Percentiles rank a stretch among this genome's conserved stretches.
Evolutionary conservation across 768 basidiomycete genomes (phyloP).

Genomic region (Agaricus blazei): DNA sequence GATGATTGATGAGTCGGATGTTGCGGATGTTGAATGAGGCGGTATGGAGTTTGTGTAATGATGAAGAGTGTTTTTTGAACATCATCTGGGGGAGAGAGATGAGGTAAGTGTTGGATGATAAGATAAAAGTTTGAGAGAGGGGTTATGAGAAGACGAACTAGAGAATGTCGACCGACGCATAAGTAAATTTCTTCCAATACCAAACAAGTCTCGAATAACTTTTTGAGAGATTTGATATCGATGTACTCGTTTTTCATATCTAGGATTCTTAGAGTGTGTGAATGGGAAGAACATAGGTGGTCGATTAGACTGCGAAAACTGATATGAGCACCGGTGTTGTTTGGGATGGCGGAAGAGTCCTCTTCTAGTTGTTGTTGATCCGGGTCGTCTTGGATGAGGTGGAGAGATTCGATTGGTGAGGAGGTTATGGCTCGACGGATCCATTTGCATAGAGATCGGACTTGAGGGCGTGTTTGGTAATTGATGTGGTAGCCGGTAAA

Average conservation of each 20-base stretch:
- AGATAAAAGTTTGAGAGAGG: background rate
- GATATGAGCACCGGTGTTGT: slow-evolving; percentile 10
- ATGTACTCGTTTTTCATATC: slow-evolving; percentile 28
- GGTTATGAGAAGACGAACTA: slow-evolving; percentile 23
- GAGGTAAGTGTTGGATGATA: no score
- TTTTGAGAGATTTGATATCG: slow-evolving; percentile 18
- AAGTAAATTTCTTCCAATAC: slow-evolving; percentile 31
- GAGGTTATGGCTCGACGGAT: slow-evolving; percentile 28
- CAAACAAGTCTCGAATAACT: slow-evolving; percentile 25
- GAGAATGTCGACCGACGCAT: slow-evolving; percentile 21
- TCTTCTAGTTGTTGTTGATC: slow-evolving; percentile 9
- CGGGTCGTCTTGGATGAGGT: slow-evolving; percentile 22
- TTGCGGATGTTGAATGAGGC: slow-evolving; percentile 29
- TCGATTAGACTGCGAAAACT: slow-evolving; percentile 32
- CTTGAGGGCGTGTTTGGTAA: slow-evolving; percentile 17
- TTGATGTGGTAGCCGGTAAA: slow-evolving; percentile 21
- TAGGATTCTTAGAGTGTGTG: slow-evolving; percentile 25
- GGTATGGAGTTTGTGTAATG: slow-evolving; percentile 24
- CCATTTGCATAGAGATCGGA: slow-evolving; percentile 33
- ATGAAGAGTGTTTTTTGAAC: slow-evolving; percentile 18
- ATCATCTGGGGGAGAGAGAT: slow-evolving; percentile 14
- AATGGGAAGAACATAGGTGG: slow-evolving; percentile 32
- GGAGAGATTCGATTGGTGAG: slow-evolving; percentile 29
- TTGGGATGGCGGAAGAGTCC: background rate
- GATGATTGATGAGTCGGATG: slow-evolving; percentile 17